Percentiles rank a stretch among this genome's conserved stretches.
phyloP scores from a whole-genome alignment of 495 filamentous ascomycete species.

The Chaetomidium leptoderma region DNA sequence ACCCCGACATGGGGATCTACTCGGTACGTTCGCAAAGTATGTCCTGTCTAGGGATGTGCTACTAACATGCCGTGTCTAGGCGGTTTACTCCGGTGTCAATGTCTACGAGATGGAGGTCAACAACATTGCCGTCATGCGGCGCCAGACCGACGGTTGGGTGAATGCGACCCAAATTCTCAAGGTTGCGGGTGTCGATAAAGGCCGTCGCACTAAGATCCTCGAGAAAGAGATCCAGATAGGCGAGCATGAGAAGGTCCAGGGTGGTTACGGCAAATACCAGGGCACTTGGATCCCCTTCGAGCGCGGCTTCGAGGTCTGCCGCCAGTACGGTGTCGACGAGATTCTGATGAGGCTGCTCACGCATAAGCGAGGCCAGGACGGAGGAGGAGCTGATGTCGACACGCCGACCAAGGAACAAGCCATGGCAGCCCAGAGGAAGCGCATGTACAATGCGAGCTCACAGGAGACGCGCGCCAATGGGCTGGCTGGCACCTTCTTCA shows the following conservation, averaged over 20 bases:
- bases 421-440: slow-evolving; percentile 93
- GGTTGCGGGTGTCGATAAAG: slow-evolving; percentile 93
- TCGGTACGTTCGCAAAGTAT: slow-evolving; percentile 48
- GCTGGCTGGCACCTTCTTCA: slow-evolving; percentile 82
- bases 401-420: slow-evolving; percentile 99
- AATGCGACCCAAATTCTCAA: slow-evolving; percentile 97
- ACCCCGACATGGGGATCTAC: slow-evolving; percentile 69
- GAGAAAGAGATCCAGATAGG: slow-evolving; percentile 96
- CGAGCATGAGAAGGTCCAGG: slow-evolving; percentile 97
- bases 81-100: slow-evolving; percentile 87
- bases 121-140: slow-evolving; percentile 85
- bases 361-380: slow-evolving; percentile 81
- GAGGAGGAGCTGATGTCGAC: slow-evolving; percentile 61
- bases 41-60: not conserved
- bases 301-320: slow-evolving; percentile 85
- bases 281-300: slow-evolving; percentile 96
- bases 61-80: slow-evolving; percentile 47
- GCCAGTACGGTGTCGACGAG: slow-evolving; percentile 90
- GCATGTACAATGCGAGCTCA: slow-evolving; percentile 72
- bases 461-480: slow-evolving; percentile 61
- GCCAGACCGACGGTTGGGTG: slow-evolving; percentile 85
- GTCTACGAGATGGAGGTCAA: slow-evolving; percentile 99
- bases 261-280: slow-evolving; percentile 97
- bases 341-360: slow-evolving; percentile 76
- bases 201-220: slow-evolving; percentile 91